Evolutionary conservation across 352 stramenopile species (phyloP).

Genomic region (Globisporangium paroecandrum): DNA sequence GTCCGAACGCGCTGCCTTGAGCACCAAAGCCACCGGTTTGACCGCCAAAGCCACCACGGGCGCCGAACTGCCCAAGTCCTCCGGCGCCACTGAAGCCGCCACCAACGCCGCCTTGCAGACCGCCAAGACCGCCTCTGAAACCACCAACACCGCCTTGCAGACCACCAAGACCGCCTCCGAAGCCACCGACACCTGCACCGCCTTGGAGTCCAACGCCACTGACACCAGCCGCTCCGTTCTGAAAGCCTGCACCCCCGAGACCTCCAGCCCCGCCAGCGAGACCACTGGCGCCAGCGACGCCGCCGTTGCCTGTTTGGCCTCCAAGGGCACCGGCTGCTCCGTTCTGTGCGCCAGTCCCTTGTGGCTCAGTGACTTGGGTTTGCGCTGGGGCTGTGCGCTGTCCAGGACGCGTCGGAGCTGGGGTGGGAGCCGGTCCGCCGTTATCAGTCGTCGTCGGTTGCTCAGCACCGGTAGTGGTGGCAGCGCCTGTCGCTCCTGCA

Average conservation of each 20-base stretch:
- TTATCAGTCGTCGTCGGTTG: neutral
- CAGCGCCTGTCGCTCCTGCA: neutral
- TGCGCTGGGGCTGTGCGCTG: neutral
- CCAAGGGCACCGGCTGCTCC: neutral
- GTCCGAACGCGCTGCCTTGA: neutral
- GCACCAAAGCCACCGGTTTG: neutral
- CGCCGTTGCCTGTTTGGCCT: neutral
- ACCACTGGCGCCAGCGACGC: neutral
- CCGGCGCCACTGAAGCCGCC: slow-evolving; percentile 3
- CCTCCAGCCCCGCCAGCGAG: neutral
- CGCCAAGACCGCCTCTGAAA: neutral
- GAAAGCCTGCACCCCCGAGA: neutral
- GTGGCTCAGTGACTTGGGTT: neutral
- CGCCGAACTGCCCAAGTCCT: neutral
- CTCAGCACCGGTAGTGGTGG: neutral
- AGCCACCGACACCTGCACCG: neutral
- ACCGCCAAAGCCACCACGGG: neutral
- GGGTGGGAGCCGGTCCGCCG: neutral
- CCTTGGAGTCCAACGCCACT: neutral
- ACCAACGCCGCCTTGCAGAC: neutral
- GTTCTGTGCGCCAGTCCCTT: neutral
- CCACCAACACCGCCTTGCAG: neutral
- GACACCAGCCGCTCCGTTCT: neutral
- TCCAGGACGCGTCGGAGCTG: slow-evolving; percentile 8
- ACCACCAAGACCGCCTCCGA: neutral